Conservation (phyloP, 257 asterid genomes). For the Coffea eugenioides region DNA sequence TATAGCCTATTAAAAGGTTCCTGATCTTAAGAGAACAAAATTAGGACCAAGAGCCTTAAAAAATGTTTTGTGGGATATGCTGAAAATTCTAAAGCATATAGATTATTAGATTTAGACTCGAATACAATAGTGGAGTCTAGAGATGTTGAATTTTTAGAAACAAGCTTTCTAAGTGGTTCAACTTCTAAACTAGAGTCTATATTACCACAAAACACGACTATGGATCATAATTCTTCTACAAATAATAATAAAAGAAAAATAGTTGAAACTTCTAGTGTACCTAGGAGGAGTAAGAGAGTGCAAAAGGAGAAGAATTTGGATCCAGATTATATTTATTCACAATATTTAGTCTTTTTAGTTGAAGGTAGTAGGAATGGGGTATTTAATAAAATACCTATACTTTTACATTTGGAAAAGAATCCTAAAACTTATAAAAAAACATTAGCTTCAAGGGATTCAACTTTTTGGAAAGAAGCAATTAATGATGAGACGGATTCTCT, state of each 20-base stretch:
- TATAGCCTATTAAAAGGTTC: neutral
- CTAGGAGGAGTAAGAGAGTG: neutral
- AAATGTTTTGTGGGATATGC: neutral
- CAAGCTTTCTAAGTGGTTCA: neutral
- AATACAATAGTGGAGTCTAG: neutral
- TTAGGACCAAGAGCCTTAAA: neutral
- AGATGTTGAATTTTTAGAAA: neutral
- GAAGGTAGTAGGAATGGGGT: neutral
- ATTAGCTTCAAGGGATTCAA: neutral
- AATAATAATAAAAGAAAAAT: neutral
- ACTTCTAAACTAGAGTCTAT: no score
- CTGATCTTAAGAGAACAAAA: neutral
- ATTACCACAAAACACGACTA: no score
- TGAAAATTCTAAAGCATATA: slow-evolving; percentile 6
- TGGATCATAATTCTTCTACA: no score
- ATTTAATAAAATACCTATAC: neutral
- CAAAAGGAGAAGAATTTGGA: neutral
- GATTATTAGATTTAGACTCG: neutral
- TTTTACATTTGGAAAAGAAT: neutral
- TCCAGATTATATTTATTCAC: neutral
- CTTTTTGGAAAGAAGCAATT: neutral
- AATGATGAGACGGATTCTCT: neutral
- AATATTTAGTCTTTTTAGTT: neutral
- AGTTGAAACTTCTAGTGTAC: neutral
- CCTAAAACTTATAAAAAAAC: neutral